These are phyloP conservation scores for Phytophthora brassicae DNA, from an alignment of 352 stramenopile species.

Conservation along the genomic window DNA sequence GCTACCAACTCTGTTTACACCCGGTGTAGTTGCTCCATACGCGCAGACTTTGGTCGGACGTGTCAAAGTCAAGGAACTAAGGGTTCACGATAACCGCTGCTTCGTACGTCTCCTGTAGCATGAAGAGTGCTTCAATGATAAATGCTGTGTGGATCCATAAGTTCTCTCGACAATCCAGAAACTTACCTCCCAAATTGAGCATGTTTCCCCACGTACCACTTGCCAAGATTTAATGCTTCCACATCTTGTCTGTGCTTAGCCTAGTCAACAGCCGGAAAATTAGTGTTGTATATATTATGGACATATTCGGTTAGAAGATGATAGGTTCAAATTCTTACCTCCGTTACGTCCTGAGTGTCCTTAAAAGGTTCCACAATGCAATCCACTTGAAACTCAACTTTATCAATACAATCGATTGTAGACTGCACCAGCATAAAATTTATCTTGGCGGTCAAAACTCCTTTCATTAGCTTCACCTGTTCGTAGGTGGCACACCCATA, in stretches of 20 bases:
- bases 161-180: slow-evolving; percentile 11
- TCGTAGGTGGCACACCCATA: slow-evolving; percentile 11
- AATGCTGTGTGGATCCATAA: slow-evolving; percentile 3
- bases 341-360: not conserved
- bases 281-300: not conserved
- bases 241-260: not conserved
- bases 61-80: slow-evolving; percentile 1
- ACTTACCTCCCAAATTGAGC: slow-evolving; percentile 1
- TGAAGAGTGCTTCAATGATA: slow-evolving; percentile 6
- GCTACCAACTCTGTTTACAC: not conserved
- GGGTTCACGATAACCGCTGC: slow-evolving; percentile 1
- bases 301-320: not conserved
- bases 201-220: not conserved
- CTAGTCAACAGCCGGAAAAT: not conserved
- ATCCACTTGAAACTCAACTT: slow-evolving; percentile 1
- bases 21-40: not conserved
- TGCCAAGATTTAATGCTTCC: not conserved
- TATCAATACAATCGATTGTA: slow-evolving; percentile 15
- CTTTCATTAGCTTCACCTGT: slow-evolving; percentile 9
- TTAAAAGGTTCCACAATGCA: slow-evolving; percentile 3
- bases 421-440: slow-evolving; percentile 10
- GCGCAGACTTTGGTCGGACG: slow-evolving; percentile 1
- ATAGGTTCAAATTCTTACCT: slow-evolving; percentile 6
- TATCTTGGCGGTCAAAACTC: not conserved
- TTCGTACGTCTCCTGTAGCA: slow-evolving; percentile 1